Conservation (phyloP, 495 filamentous ascomycete species). For the Penicillium verhagenii region DNA sequence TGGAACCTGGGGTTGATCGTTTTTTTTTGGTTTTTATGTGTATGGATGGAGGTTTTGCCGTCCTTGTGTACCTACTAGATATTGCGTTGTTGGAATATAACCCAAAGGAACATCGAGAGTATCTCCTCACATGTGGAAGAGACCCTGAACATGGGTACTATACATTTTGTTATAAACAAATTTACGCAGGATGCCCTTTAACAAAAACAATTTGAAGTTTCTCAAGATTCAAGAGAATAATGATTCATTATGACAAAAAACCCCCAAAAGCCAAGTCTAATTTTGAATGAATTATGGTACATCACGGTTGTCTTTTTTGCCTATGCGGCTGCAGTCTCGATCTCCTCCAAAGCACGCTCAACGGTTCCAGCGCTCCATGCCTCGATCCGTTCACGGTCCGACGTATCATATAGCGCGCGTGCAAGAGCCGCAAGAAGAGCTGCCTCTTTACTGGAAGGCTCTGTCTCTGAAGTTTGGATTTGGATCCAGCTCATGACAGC, state of each 20-base stretch:
- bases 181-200: no score
- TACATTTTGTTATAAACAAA: no score
- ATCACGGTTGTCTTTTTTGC: background rate
- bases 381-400: conserved; percentile 63
- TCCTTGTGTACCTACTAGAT: background rate
- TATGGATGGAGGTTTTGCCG: background rate
- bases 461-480: conserved; percentile 47
- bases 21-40: background rate
- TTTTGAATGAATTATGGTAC: background rate
- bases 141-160: no score
- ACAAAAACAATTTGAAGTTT: no score
- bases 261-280: background rate
- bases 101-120: no score
- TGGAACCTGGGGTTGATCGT: conserved; percentile 92
- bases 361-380: conserved; percentile 63
- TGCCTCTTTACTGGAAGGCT: conserved; percentile 40
- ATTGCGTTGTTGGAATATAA: background rate
- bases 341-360: conserved; percentile 27
- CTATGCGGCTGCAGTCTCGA: conserved; percentile 12
- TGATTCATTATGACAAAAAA: background rate
- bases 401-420: conserved; percentile 63
- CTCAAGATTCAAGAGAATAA: background rate
- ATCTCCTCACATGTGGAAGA: no score
- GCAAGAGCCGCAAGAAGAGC: conserved; percentile 56
- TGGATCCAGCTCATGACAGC: conserved; percentile 82